Evolutionary conservation across 345 rosid species (phyloP), one percentile per base, ranked within the genome.

Genomic region (Eucalyptus pauciflora): DNA sequence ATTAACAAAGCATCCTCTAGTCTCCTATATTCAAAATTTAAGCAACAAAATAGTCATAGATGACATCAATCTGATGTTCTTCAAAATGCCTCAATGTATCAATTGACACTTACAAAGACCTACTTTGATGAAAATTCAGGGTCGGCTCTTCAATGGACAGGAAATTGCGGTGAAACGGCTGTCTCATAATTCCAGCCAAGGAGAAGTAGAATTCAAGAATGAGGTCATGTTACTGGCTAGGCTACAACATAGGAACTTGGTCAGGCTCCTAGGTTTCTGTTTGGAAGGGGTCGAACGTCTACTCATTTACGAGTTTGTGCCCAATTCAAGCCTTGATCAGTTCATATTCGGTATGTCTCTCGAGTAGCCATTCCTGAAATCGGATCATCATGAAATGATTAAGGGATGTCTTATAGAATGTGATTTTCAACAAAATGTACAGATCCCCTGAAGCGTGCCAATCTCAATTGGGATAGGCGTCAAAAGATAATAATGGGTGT

Each of bases 191-290:
- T 93, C 94, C 6, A 90, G 91, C 11, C 95, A 94, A 87, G 94
- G 95, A 45, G 93, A 91, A 45, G 1, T 18, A 18, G 94, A 94
- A 87, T 93, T 94, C 49, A 92, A 89, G 49, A 94, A 92, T 25
- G 95, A 94, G 87, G 95, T 92, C 11, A 25, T 87, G 4, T 43
- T 94, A 41, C 80, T 94, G 24, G 95, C 95, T 15, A 91, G 80
- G 89, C 95, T 94, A 67, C 93, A 94, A 79, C 95, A 94, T 76
- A n/a, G 93, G 33, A 93, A 93, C 80, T 88, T 94, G 9, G 94
- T 91, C 2, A 92, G 93, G 89, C 94, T 94, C 10, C 89, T 88
- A 1, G 95, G 94, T 14, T 94, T 93, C 86, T 93, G 93, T 90
- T 62, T 94, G 58, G 89, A 90, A 87, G 90, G 90, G 25, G 90